Evolutionary conservation across 768 basidiomycete genomes (phyloP).

Genomic region (Suillus fuscotomentosus): DNA sequence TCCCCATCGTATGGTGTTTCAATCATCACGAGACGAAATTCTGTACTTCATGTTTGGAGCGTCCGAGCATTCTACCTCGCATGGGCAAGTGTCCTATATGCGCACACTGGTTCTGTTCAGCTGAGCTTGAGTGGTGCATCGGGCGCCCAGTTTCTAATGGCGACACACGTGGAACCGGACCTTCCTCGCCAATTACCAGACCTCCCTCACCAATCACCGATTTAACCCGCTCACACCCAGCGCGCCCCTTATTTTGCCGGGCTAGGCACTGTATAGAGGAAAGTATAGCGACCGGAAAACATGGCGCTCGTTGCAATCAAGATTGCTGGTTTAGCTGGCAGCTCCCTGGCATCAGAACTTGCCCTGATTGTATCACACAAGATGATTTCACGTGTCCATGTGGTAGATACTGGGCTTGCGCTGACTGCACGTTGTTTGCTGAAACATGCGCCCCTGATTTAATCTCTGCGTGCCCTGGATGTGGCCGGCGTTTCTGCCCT

Average conservation of each 20-base stretch:
- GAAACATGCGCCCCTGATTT: too few species aligned
- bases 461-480: not conserved
- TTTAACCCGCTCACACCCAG: conserved; percentile 1
- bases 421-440: too few species aligned
- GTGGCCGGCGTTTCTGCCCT: not conserved
- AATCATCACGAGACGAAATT: not conserved
- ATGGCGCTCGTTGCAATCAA: not conserved
- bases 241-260: not conserved
- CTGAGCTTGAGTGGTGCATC: not conserved
- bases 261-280: not conserved
- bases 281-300: not conserved
- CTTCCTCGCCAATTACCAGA: too few species aligned
- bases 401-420: not conserved
- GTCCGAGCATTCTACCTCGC: not conserved
- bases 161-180: too few species aligned
- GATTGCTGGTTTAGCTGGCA: not conserved
- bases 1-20: not conserved
- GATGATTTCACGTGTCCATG: not conserved
- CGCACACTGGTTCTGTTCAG: not conserved
- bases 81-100: not conserved
- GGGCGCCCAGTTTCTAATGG: not conserved
- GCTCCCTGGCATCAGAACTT: not conserved
- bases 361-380: conserved; percentile 3
- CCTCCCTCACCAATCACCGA: not conserved
- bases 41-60: not conserved